Percentiles rank a stretch among this genome's conserved stretches.
These are phyloP conservation scores for Narthecium ossifragum DNA, from an alignment of 106 monocot genomes.

Conservation along the genomic window DNA sequence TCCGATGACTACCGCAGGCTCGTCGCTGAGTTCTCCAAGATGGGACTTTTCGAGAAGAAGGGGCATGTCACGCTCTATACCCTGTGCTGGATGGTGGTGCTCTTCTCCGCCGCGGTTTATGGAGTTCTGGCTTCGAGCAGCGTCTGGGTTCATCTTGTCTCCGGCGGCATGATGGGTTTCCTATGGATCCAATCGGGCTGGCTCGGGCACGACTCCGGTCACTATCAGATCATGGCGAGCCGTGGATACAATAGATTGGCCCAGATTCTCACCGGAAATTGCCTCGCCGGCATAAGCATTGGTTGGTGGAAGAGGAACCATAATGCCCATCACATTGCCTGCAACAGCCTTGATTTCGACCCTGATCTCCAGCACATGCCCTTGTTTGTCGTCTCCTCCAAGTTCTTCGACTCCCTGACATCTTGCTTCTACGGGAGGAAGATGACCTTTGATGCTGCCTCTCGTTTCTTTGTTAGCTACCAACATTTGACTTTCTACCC, in stretches of 20 bases:
- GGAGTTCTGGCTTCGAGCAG: conserved; percentile 10
- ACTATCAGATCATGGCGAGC: conserved; percentile 38
- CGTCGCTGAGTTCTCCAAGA: conserved; percentile 34
- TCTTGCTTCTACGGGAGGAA: conserved; percentile 48
- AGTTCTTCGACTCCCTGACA: conserved; percentile 39
- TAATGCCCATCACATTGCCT: conserved; percentile 72
- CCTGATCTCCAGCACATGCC: conserved; percentile 79
- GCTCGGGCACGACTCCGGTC: conserved; percentile 72
- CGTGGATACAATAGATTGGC: conserved; percentile 11
- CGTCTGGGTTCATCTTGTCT: conserved; percentile 19
- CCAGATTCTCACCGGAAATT: conserved; percentile 43
- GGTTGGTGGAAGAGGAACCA: conserved; percentile 77
- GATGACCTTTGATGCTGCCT: conserved; percentile 34
- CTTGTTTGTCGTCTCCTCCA: conserved; percentile 48
- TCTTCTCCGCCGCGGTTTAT: conserved; percentile 26
- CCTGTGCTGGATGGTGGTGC: conserved; percentile 12
- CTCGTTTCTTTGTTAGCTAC: conserved; percentile 51
- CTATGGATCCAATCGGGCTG: conserved; percentile 64
- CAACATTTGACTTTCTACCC: conserved; percentile 84
- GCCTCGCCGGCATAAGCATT: conserved; percentile 52
- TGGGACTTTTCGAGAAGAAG: conserved; percentile 46
- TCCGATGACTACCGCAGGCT: conserved; percentile 64
- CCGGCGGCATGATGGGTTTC: conserved; percentile 43
- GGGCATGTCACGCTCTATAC: conserved; percentile 23
- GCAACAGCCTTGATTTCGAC: conserved; percentile 71